Evolutionary conservation across 2,329 filamentous ascomycete genomes (phyloP), one percentile per base, ranked within the genome.

Genomic region (Calonectria pteridis): DNA sequence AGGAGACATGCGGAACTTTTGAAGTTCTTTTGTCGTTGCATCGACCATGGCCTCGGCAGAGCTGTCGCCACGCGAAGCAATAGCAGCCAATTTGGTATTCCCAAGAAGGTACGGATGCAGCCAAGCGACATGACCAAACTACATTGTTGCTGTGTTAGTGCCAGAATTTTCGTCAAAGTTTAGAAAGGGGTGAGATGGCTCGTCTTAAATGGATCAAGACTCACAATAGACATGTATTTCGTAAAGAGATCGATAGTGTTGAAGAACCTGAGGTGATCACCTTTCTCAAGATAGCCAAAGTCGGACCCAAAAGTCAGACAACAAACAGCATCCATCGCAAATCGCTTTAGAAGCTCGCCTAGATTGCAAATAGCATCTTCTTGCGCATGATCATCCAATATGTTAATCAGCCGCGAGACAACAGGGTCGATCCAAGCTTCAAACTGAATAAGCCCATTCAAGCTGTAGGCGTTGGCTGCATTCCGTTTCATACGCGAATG

Each of bases 401-500:
- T 71, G 20, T 23, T 6, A 0, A 58, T 20, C 1, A 71, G 18
- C 2, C 63, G 69, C 26, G 35, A 29, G 28, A 67, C 31, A n/a
- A 71, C 62, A 5, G 62, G 62, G 4, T 71, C 63, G n/a, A 71
- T 35, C 69, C 69, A 71, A 16, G 69, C 40, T 40, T 71, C 69
- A 13, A 71, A 58, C 35, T 71, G 62, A n/a, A 71, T 66, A 1
- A 71, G 51, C 1, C 69, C 69, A 20, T 71, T 71, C 40, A 67
- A 35, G 31, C 62, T 59, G 40, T 71, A 71, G 2, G 69, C 69
- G 18, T 71, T 71, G 3, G 69, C 62, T 4, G 69, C 69, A 26
- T 71, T 71, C 2, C 69, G 31, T n/a, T 71, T 71, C 69, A 71
- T 71, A 10, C 69, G 69, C 3, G 69, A 66, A 35, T 71, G 69